Evolutionary conservation across 1,139 yeast genomes (phyloP), one percentile per base, ranked within the genome.

Genomic region (Pichia kudriavzevii): DNA sequence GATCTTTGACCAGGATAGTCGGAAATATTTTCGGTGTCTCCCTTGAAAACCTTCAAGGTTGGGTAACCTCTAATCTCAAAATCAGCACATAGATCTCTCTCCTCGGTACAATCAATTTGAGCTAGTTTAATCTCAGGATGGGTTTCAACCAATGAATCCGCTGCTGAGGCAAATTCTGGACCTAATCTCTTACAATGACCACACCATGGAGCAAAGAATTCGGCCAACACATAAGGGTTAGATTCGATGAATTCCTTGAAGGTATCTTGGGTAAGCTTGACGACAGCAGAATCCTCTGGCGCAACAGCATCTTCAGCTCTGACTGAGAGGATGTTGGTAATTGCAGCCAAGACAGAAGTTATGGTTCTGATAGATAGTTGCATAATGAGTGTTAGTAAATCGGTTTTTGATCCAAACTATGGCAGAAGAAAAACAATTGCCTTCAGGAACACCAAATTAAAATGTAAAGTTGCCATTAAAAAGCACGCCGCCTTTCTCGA

Each of bases 171-270:
- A 57, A 74, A 88, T 61, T 91, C 91, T 35, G 98, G 98, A 16
- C 91, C 97, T 48, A 91, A 70, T 42, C 75, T 75, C 70, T 91
- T 87, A 71, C 98, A 91, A 66, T 91, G 95, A 16, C 98, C 98
- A 70, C 98, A 91, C 98, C 98, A 91, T 56, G 98, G 97, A 21
- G 98, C 98, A 60, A 78, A 91, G 67, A 91, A 91, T 67, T 91
- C 97, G 26, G 95, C 91, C 49, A 91, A 69, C 18, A 87, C 94
- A 50, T 88, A 68, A 22, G 88, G 81, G 62, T 87, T 80, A 38
- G 71, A 75, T 31, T 64, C 63, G 44, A 91, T 62, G 59, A 82
- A 85, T 17, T 69, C 60, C 43, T 74, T 72, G 59, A 83, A 91
- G 30, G 69, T 65, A 28, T 67, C 73, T 17, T 74, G 59, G 22